Evolutionary conservation across 768 basidiomycete species (phyloP), one percentile per base, ranked within the genome.

Genomic region (Macrocybe gigantea): DNA sequence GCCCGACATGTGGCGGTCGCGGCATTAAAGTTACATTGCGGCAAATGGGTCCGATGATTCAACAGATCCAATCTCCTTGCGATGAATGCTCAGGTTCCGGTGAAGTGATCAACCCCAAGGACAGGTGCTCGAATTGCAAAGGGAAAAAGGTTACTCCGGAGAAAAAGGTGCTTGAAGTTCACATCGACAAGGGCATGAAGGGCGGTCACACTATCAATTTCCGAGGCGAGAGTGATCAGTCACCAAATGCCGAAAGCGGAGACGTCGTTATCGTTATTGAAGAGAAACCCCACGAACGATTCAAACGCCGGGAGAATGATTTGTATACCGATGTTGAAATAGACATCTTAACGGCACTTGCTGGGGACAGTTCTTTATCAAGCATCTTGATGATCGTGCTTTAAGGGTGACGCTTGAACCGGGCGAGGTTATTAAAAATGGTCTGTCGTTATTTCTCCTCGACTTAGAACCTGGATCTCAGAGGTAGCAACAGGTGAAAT

Each of bases 31-130:
- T 97, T 61, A 91, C 87, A 44, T 71, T 98, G 52, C 88, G 96
- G 52, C 96, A 98, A 66, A 89, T 99, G 82, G 96, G 96, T 29
- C 96, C 96, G 5, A 99, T 99, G 96, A 91, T 99, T 58, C 96
- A 99, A 68, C 95, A 99, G 70, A 90, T 98, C 56, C 96, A 98
- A 64, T 89, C 92, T 46, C 77, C 83, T 39, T 99, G 96, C 72
- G 83, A 86, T 62, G 96, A 97, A 11, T 99, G 96, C 66, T 79
- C 75, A 44, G 96, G 91, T 11, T 79, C 83, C n/a, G 96, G 96
- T 55, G 95, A 99, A 68, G 75, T 93, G 57, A 96, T 99, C 74
- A 93, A 92, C 65, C 62, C 71, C 48, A 97, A 93, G 66, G 93
- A 98, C 73, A 79, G 87, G 50, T 99, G 96, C 80, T 78, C 82